Evolutionary conservation across 2,329 filamentous ascomycete genomes (phyloP), one percentile per base, ranked within the genome.

Genomic region (Orbilia brochopaga): DNA sequence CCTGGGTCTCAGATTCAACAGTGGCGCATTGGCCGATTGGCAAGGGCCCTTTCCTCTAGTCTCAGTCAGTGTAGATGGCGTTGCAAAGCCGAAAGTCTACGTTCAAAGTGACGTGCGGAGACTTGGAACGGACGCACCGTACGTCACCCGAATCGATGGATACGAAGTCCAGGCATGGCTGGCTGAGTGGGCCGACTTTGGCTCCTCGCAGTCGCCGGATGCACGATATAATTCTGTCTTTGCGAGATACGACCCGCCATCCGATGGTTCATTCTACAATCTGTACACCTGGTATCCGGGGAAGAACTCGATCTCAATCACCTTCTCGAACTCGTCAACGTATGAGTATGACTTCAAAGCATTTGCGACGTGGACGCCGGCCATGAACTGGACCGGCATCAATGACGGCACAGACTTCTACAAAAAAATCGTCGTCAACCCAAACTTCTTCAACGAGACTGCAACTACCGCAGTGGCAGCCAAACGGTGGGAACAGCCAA

Each of bases 161-260:
- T 65, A 61, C 24, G 69, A 66, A 0, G 56, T 73, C 2, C 60
- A 65, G 32, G 69, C 60, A 1, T 73, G 52, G 51, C 44, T 73
- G 6, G 56, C 60, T 13, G 62, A 66, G 30, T 65, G 57, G 19
- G 55, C 56, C 6, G 69, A 73, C 19, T 66, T 48, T 50, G 57
- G 61, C 3, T 62, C 50, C 46, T 62, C 62, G 17, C 69, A 73
- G 24, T 73, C 69, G 11, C 69, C 69, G 1, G 69, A 73, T 64
- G 69, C 69, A 15, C 55, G 69, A 10, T 73, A 65, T 35, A 73
- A 73, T 17, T 50, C 40, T 11, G 23, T 73, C 50, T 73, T 73
- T 55, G 57, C 69, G 17, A 73, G 60, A 24, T 54, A 56, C 30
- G 69, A 73, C 53, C 66, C 66, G 1, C 58, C 54, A 11, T 64